Evolutionary conservation across 2,329 filamentous ascomycete genomes (phyloP).

Genomic region (Proliferodiscus dingleyae): DNA sequence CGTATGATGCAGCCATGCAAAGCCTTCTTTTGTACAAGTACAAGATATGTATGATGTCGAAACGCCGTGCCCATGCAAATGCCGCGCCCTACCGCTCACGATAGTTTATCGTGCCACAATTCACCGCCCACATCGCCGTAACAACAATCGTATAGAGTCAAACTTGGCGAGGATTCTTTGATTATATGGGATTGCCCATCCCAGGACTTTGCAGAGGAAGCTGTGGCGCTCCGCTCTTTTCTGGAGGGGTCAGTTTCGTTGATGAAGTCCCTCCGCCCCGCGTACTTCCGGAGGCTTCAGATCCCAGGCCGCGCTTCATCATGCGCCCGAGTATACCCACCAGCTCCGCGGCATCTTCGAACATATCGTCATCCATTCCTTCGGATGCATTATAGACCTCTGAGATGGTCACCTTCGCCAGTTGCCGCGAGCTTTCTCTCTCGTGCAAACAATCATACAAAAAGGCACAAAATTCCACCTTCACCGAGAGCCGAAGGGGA

Average conservation of each 20-base stretch:
- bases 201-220: slow-evolving; percentile 15
- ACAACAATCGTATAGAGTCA: too few relatives aligned
- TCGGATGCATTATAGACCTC: slow-evolving; percentile 90
- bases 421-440: slow-evolving; percentile 63
- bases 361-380: slow-evolving; percentile 93
- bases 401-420: slow-evolving; percentile 78
- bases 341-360: slow-evolving; percentile 82
- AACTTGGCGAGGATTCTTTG: background rate
- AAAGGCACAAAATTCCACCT: slow-evolving; percentile 89
- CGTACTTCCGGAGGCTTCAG: slow-evolving; percentile 16
- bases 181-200: slow-evolving; percentile 29
- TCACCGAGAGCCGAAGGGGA: slow-evolving; percentile 81
- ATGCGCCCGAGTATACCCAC: slow-evolving; percentile 83
- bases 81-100: background rate
- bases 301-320: slow-evolving; percentile 64
- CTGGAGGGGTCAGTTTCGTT: slow-evolving; percentile 12
- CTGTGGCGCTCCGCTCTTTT: slow-evolving; percentile 1
- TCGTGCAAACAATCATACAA: slow-evolving; percentile 91
- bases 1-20: background rate
- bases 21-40: slow-evolving; percentile 8
- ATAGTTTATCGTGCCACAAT: background rate
- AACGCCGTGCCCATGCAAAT: slow-evolving; percentile 6
- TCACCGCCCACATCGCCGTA: background rate
- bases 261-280: slow-evolving; percentile 16
- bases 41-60: slow-evolving; percentile 6